A percentile compares a stretch with the other conserved stretches of the same genome.
These are phyloP conservation scores for Linderina pennispora DNA, from an alignment of 192 early-diverging fungal species.

Conservation along the genomic window DNA sequence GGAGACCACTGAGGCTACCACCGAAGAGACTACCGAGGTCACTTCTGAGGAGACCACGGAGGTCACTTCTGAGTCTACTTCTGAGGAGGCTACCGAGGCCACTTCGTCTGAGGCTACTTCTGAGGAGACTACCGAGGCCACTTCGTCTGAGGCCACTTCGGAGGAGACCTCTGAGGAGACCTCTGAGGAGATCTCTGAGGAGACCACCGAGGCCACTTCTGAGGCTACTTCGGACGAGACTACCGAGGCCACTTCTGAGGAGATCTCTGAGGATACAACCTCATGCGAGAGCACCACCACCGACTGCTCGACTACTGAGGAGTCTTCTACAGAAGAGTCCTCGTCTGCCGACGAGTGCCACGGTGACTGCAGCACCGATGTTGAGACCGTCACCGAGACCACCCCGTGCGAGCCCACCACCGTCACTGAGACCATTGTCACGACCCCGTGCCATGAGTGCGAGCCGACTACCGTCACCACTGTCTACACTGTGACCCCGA, in stretches of 20 bases:
- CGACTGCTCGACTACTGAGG: too few relatives aligned
- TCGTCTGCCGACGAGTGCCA: too few relatives aligned
- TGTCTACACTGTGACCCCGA: too few relatives aligned
- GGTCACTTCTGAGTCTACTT: not conserved
- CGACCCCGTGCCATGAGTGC: too few relatives aligned
- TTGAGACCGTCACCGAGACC: too few relatives aligned
- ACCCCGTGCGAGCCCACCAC: not conserved
- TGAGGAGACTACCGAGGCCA: not conserved
- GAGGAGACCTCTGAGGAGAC: not conserved
- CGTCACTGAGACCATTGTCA: too few relatives aligned
- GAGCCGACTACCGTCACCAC: too few relatives aligned
- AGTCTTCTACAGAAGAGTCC: too few relatives aligned
- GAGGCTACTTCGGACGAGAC: not conserved
- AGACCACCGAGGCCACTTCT: not conserved
- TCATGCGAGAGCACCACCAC: not conserved
- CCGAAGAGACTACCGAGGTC: not conserved
- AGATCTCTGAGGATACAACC: not conserved
- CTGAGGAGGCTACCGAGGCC: not conserved
- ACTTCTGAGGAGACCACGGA: not conserved
- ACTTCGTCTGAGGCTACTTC: not conserved
- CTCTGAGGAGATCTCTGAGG: not conserved
- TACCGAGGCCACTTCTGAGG: not conserved
- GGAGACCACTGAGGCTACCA: not conserved
- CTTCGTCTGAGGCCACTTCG: not conserved
- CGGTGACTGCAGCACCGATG: too few relatives aligned